These are phyloP conservation scores for Cystobasidium tubakii DNA, from an alignment of 768 basidiomycete genomes.

Conservation along the genomic window DNA sequence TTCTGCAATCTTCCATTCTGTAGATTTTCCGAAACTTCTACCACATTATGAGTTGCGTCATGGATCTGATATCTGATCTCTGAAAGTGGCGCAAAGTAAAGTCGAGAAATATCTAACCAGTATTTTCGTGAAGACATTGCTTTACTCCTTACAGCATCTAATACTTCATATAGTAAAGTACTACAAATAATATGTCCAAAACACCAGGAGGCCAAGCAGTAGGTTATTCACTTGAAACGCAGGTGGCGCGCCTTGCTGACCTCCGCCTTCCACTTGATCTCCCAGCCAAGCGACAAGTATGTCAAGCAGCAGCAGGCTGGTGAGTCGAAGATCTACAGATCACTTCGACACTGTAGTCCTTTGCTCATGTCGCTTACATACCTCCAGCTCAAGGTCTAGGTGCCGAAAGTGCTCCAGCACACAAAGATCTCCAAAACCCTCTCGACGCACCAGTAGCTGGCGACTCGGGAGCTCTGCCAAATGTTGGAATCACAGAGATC, in stretches of 20 bases:
- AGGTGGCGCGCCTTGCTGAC: background rate
- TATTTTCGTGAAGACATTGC: too few species aligned
- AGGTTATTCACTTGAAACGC: background rate
- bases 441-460: conserved; percentile 15
- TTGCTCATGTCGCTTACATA: background rate
- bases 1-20: background rate
- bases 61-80: background rate
- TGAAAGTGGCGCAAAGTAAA: too few species aligned
- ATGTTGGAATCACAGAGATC: conserved; percentile 33
- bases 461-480: conserved; percentile 10
- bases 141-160: too few species aligned
- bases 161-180: background rate
- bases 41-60: too few species aligned
- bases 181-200: conserved; percentile 13
- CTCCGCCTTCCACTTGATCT: background rate
- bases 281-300: conserved; percentile 32
- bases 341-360: background rate
- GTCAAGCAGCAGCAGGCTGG: conserved; percentile 21
- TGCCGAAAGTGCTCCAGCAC: conserved; percentile 12
- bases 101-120: too few species aligned
- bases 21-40: background rate
- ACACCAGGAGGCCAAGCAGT: conserved; percentile 35
- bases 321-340: background rate
- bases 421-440: background rate
- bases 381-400: conserved; percentile 15